Base-by-base conservation (phyloP, 148 eudicot genomes). In the Mesembryanthemum crystallinum region DNA sequence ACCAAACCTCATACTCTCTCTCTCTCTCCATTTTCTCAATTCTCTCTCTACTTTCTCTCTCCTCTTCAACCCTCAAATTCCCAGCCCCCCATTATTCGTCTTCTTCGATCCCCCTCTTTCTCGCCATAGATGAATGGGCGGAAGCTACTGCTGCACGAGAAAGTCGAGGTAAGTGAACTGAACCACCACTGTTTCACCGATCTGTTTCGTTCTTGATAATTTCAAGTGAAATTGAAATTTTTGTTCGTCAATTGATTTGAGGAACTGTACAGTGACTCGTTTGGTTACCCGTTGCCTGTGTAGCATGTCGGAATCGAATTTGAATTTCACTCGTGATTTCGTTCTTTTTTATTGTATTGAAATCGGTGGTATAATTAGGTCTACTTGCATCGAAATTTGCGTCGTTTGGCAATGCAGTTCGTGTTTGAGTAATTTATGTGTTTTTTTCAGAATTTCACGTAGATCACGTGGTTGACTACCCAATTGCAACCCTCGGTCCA, bases 141-240 rank as follows among this genome's bases (percentile, higher is more conserved):
- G 35, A 78, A 78, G 72, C 43, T 71, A 30, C 76, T 72, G 61
- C 20, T 78, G 67, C 76, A 65, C 71, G 72, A 78, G 64, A 64
- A 72, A 78, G 81, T 78, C 49, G 81, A 78, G 81, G 81, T 78
- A 11, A 20, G 81, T 54, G 30, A 27, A 25, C 32, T 17, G 7
- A 24, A 35, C 7, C 29, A 32, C 18, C 5, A 8, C 47, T 39
- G 15, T 42, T 61, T 39, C 17, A 7, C 28, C 23, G 18, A 15
- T 1, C 0, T 21, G n/a, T 29, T 47, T 32, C 37, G 23, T 61
- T 62, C 62, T 32, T 33, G 70, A 4, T 28, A 12, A 65, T 9
- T 64, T 47, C 39, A 61, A 59, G 30, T 52, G 71, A 52, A 65
- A 10, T 62, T 64, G 49, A 43, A 30, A n/a, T 25, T 18, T 12